These are phyloP conservation scores for Saccharomyces mikatae DNA, from an alignment of 805 yeast species.

Conservation along the genomic window DNA sequence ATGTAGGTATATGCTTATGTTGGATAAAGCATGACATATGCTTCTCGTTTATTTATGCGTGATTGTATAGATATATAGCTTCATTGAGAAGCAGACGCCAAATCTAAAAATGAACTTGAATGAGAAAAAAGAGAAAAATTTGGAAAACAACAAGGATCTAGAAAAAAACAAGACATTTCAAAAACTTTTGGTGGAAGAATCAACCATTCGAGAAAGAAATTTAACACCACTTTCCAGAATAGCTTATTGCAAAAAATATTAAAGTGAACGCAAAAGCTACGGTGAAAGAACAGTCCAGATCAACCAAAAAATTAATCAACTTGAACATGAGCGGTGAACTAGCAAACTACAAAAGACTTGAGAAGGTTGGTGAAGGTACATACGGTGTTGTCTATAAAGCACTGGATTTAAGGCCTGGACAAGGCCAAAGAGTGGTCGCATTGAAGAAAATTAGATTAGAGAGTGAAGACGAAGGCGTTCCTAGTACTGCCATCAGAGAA, in stretches of 20 bases:
- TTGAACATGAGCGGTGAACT: conserved; percentile 63
- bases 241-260: background rate
- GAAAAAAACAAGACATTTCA: background rate
- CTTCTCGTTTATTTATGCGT: background rate
- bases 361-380: conserved; percentile 95
- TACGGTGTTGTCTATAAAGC: conserved; percentile 98
- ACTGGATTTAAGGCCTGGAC: conserved; percentile 54
- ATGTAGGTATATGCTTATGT: background rate
- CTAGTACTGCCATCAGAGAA: conserved; percentile 95
- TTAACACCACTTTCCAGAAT: background rate
- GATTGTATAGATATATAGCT: background rate
- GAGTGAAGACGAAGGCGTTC: conserved; percentile 92
- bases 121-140: background rate
- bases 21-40: background rate
- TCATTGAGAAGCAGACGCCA: background rate
- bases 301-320: background rate
- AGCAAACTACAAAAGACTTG: conserved; percentile 86
- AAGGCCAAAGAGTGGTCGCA: conserved; percentile 83
- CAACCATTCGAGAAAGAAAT: background rate
- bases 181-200: background rate
- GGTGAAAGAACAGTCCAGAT: background rate
- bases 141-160: background rate
- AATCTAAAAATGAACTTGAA: background rate
- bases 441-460: conserved; percentile 90
- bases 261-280: background rate